phyloP scores from a whole-genome alignment of 495 filamentous ascomycete genomes.

The Podospora conica region DNA sequence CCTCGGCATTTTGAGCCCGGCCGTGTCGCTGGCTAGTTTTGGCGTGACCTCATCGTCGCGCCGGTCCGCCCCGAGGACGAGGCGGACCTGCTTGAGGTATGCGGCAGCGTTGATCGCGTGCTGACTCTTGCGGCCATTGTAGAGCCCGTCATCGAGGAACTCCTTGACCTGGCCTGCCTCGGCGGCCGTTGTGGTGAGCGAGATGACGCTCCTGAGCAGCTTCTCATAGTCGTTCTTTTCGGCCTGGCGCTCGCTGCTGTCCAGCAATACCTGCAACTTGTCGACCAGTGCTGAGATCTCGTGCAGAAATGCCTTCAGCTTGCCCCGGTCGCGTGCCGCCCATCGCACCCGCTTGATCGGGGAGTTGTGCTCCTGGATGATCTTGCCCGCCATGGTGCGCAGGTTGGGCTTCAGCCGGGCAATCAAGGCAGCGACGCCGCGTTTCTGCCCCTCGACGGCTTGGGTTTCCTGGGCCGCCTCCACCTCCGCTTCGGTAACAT shows the following conservation, averaged over 20 bases:
- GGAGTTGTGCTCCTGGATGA: constrained; percentile 19
- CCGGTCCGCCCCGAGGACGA: constrained; percentile 2
- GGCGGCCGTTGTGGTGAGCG: constrained; percentile 2
- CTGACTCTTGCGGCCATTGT: background rate
- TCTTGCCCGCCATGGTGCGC: constrained; percentile 17
- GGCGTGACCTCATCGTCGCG: constrained; percentile 13
- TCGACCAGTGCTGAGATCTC: background rate
- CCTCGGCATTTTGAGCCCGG: too few species aligned
- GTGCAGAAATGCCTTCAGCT: constrained; percentile 19
- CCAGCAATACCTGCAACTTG: background rate
- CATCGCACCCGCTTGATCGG: constrained; percentile 23
- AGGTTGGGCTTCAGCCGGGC: constrained; percentile 15
- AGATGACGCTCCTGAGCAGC: constrained; percentile 2
- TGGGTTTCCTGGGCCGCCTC: background rate
- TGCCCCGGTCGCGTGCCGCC: constrained; percentile 24
- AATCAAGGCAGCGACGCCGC: constrained; percentile 1
- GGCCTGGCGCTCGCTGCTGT: background rate
- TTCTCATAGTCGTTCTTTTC: background rate
- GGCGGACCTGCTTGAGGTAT: constrained; percentile 6
- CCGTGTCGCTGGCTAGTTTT: too few species aligned
- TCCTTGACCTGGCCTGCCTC: constrained; percentile 3
- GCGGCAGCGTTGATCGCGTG: constrained; percentile 3
- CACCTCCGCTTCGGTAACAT: background rate
- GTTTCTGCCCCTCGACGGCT: background rate
- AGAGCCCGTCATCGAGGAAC: background rate